Evolutionary conservation across 1,139 yeast species (phyloP), one percentile per base, ranked within the genome.

Genomic region (Magnusiomyces fungicola): DNA sequence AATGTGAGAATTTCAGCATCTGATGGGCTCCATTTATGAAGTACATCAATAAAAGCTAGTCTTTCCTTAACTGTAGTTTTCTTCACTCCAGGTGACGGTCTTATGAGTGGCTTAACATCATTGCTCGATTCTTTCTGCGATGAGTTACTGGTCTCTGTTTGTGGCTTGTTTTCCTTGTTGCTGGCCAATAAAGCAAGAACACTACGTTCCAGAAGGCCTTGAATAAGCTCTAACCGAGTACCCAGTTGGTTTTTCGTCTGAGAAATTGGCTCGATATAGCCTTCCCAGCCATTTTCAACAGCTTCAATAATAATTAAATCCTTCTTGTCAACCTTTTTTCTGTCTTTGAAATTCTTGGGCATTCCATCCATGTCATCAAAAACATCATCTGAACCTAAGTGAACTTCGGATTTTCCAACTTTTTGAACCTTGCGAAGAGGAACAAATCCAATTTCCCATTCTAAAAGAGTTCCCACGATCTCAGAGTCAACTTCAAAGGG

Each of bases 1-100:
- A 48, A 46, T 25, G 44, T 46, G 48, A 50, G 46, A 19, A 39
- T 37, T 37, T 51, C 53, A 21, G 33, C 44, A 36, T 51, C 53
- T 3, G 50, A 50, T 21, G 45, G 36, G 19, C 44, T 34, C 48
- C 50, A 46, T 21, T 16, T 10, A 40, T 48, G 41, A 9, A 49
- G 9, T 4, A 50, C 36, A 18, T 48, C 48, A 25, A 50, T 27
- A 9, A 41, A 29, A 21, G 25, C 29, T 29, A 38, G 14, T 38
- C 41, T 14, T 6, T 38, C 41, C 4, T 38, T 29, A 22, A 21
- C 25, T 12, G 24, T 9, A 22, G 41, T 32, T 7, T 5, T 45
- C 16, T 33, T 38, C 37, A 47, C 40, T 25, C 43, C 39, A 32
- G 36, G 30, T 27, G 12, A 7, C 7, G 30, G 30, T 27, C 30